Percentiles rank a stretch among this genome's conserved stretches.
These are phyloP conservation scores for Scopulariopsis brevicaulis DNA, from an alignment of 2,329 filamentous ascomycete species.

Conservation along the genomic window DNA sequence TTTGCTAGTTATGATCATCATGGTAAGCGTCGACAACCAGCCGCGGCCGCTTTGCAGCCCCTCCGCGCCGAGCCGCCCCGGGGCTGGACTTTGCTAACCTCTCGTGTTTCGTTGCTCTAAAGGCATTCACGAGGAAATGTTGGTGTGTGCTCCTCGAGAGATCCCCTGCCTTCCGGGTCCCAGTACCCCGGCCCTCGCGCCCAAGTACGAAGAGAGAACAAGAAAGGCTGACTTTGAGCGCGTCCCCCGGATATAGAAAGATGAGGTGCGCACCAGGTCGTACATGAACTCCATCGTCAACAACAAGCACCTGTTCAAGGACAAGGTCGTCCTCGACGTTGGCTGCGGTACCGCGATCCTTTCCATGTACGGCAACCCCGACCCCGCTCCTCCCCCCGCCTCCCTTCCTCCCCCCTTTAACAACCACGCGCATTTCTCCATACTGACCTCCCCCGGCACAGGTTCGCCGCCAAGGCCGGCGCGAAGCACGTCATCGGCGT, in stretches of 20 bases:
- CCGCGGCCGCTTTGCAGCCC: background rate
- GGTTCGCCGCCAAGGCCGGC: constrained; percentile 93
- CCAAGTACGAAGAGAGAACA: background rate
- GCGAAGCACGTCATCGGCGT: constrained; percentile 98
- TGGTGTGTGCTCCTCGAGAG: constrained; percentile 50
- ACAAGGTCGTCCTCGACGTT: constrained; percentile 81
- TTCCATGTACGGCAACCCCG: constrained; percentile 64
- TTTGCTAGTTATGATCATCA: constrained; percentile 83
- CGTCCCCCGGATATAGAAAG: constrained; percentile 53
- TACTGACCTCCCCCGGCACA: constrained; percentile 22
- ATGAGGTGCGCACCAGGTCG: constrained; percentile 90
- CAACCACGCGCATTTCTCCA: background rate
- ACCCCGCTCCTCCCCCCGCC: background rate
- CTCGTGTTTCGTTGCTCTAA: constrained; percentile 19
- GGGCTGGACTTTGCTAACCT: constrained; percentile 4
- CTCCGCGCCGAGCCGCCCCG: background rate
- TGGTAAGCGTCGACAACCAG: constrained; percentile 41
- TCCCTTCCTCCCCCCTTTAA: background rate
- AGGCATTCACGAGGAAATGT: constrained; percentile 97
- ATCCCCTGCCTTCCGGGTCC: constrained; percentile 4
- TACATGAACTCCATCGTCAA: constrained; percentile 98
- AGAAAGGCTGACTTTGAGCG: background rate
- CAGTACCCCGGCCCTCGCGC: background rate
- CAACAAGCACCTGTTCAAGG: constrained; percentile 88
- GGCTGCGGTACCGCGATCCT: constrained; percentile 96